These are phyloP conservation scores for Paradendryphiella salina DNA, from an alignment of 2,329 filamentous ascomycete species.

Conservation along the genomic window DNA sequence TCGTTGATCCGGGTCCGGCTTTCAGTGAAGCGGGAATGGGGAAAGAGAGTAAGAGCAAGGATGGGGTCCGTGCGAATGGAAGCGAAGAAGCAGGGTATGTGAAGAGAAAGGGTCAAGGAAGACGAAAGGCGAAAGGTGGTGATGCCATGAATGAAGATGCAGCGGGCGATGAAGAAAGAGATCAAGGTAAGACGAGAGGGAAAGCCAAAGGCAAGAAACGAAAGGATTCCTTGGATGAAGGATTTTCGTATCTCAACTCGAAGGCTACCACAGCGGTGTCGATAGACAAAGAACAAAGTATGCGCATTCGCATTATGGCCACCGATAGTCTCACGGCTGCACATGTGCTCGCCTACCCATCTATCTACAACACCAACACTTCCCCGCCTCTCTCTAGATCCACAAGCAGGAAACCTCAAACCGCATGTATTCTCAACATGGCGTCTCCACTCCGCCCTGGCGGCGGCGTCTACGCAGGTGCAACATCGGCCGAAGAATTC, in stretches of 20 bases:
- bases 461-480: constrained; percentile 63
- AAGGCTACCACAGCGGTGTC: background rate
- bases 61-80: background rate
- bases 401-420: constrained; percentile 31
- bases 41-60: background rate
- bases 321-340: constrained; percentile 61
- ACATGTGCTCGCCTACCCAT: constrained; percentile 37
- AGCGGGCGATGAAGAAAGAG: constrained; percentile 13
- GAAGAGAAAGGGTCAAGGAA: constrained; percentile 43
- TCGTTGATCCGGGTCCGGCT: constrained; percentile 44
- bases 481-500: constrained; percentile 64
- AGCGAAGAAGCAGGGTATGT: constrained; percentile 26
- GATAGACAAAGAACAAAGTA: constrained; percentile 16
- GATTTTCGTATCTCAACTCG: constrained; percentile 12
- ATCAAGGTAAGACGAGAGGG: constrained; percentile 10
- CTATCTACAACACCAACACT: constrained; percentile 1
- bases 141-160: constrained; percentile 6
- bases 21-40: background rate
- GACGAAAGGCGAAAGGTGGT: constrained; percentile 31
- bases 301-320: constrained; percentile 55
- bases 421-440: constrained; percentile 65
- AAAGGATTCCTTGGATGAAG: constrained; percentile 17
- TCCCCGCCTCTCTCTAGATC: background rate
- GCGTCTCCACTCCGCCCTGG: constrained; percentile 64
- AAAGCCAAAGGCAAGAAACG: constrained; percentile 16